Conservation (phyloP, 495 filamentous ascomycete genomes). For the Xylaria curta region DNA sequence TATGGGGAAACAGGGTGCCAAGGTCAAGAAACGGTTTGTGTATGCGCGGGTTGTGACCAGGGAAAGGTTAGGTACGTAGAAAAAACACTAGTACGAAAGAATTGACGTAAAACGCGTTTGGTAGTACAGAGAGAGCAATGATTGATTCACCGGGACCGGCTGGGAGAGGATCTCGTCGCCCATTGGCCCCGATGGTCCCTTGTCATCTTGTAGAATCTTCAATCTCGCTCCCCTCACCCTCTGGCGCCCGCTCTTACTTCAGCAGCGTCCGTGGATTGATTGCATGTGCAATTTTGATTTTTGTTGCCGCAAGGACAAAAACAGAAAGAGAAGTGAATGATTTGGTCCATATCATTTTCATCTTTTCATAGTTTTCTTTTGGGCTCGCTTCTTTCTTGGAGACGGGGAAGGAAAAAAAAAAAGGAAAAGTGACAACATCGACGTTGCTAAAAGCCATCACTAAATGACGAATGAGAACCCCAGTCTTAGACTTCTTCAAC, state of each 20-base stretch:
- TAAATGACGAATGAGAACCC: slow-evolving; percentile 22
- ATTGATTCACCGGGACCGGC: slow-evolving; percentile 19
- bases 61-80: background rate
- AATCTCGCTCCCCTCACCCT: background rate
- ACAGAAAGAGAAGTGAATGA: background rate
- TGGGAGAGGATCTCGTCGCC: background rate
- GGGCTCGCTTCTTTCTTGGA: background rate
- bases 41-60: slow-evolving; percentile 14
- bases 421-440: slow-evolving; percentile 7
- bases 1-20: slow-evolving; percentile 23
- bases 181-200: slow-evolving; percentile 14
- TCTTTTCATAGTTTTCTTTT: background rate
- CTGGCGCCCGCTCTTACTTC: slow-evolving; percentile 9
- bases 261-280: background rate
- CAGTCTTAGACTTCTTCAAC: slow-evolving; percentile 17
- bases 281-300: background rate
- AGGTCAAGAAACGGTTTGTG: slow-evolving; percentile 19
- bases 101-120: slow-evolving; percentile 25
- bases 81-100: background rate
- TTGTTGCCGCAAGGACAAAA: background rate
- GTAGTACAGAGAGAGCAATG: slow-evolving; percentile 17
- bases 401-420: slow-evolving; percentile 16
- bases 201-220: slow-evolving; percentile 4
- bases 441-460: slow-evolving; percentile 16
- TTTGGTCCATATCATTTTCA: background rate